A percentile compares a stretch with the other conserved stretches of the same genome.
Conservation (phyloP, 2,329 filamentous ascomycete genomes). For the Neodidymelliopsis sp. region DNA sequence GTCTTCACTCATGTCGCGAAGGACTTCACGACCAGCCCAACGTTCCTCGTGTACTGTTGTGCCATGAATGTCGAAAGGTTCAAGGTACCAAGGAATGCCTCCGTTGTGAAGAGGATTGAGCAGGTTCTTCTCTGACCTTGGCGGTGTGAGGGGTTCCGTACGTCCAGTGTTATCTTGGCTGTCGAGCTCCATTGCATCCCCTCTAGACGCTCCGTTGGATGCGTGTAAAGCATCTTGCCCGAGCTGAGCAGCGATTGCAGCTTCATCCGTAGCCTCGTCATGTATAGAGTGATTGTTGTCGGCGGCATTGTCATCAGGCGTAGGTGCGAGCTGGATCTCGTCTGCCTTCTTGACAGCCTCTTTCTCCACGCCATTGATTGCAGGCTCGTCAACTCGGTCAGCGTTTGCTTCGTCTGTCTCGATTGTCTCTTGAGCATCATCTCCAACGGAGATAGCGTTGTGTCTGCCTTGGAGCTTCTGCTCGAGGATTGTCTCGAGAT, state of each 20-base stretch:
- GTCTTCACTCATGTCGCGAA: slow-evolving; percentile 79
- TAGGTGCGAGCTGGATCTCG: slow-evolving; percentile 42
- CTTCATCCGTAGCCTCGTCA: slow-evolving; percentile 47
- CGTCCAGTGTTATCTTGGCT: slow-evolving; percentile 24
- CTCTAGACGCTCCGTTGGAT: slow-evolving; percentile 20
- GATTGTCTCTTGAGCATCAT: slow-evolving; percentile 31
- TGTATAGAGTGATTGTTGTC: slow-evolving; percentile 36
- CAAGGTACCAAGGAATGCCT: slow-evolving; percentile 87
- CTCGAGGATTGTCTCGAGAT: slow-evolving; percentile 77
- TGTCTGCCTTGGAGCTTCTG: slow-evolving; percentile 64
- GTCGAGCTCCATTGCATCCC: slow-evolving; percentile 34
- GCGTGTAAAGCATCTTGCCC: slow-evolving; percentile 39
- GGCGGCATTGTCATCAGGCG: slow-evolving; percentile 43
- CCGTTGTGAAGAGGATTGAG: slow-evolving; percentile 61
- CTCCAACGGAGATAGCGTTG: slow-evolving; percentile 43
- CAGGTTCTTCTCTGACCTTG: slow-evolving; percentile 62
- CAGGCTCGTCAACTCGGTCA: slow-evolving; percentile 20
- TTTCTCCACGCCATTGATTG: slow-evolving; percentile 22
- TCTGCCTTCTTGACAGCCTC: slow-evolving; percentile 27
- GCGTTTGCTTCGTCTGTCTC: slow-evolving; percentile 24
- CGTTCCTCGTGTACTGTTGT: slow-evolving; percentile 79
- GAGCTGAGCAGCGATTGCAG: slow-evolving; percentile 46
- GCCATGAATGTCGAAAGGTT: slow-evolving; percentile 78
- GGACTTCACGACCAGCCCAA: slow-evolving; percentile 76
- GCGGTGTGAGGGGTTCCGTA: slow-evolving; percentile 68